Evolutionary conservation across 1,139 yeast species (phyloP).

Genomic region (Blastobotrys niveus): DNA sequence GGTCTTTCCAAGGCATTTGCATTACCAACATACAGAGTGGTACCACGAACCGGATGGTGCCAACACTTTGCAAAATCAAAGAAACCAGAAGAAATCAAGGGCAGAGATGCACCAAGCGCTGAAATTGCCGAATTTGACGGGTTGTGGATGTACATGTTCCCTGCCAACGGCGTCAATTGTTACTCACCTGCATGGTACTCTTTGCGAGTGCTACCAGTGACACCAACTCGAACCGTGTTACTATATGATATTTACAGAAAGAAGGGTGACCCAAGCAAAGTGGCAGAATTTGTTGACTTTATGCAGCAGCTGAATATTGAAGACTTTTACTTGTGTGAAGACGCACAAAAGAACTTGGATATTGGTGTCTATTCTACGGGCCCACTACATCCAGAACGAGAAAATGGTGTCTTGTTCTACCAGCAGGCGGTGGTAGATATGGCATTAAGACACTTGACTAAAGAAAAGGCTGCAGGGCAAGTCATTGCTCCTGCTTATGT

Average conservation of each 20-base stretch:
- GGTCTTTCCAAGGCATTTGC: constrained; percentile 15
- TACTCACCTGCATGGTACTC: constrained; percentile 16
- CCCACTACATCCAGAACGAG: constrained; percentile 12
- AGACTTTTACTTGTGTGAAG: constrained; percentile 13
- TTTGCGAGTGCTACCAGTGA: constrained; percentile 10
- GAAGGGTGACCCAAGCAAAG: constrained; percentile 4
- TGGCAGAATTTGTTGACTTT: constrained; percentile 12
- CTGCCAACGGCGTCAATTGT: constrained; percentile 15
- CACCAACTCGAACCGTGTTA: constrained; percentile 8
- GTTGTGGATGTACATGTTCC: constrained; percentile 15
- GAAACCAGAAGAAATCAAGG: constrained; percentile 5
- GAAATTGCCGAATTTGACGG: constrained; percentile 13
- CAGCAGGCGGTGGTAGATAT: constrained; percentile 9
- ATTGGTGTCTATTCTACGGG: constrained; percentile 14
- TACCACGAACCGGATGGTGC: constrained; percentile 12
- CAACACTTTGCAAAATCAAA: constrained; percentile 13
- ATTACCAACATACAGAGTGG: constrained; percentile 13
- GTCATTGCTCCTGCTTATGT: constrained; percentile 12
- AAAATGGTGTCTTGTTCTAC: constrained; percentile 14
- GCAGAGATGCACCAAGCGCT: constrained; percentile 6
- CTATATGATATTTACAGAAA: constrained; percentile 13
- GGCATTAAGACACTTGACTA: constrained; percentile 10
- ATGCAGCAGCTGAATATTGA: constrained; percentile 14
- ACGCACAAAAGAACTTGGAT: constrained; percentile 12
- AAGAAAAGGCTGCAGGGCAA: constrained; percentile 9